Percentiles rank a stretch among this genome's conserved stretches.
phyloP scores from a whole-genome alignment of 2,329 filamentous ascomycete species.

The Macrophomina tecta region DNA sequence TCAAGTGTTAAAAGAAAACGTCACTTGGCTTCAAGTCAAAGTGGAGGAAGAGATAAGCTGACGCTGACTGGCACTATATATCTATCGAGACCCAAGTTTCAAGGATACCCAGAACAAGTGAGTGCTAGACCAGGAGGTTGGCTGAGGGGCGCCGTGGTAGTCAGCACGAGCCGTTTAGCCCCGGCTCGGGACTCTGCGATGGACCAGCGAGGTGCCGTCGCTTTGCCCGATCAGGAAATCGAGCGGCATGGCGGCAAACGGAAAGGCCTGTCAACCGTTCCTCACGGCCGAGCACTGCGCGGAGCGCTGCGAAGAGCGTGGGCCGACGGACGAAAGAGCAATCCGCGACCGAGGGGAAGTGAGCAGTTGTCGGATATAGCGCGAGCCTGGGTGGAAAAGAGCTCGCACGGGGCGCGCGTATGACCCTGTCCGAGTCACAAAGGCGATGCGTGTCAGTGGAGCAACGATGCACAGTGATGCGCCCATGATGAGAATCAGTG shows the following conservation, averaged over 20 bases:
- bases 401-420: not conserved
- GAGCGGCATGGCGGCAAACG: not conserved
- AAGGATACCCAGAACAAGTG: not conserved
- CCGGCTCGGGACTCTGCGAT: not conserved
- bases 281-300: not conserved
- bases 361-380: not conserved
- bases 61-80: not conserved
- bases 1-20: no score
- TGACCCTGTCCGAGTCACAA: not conserved
- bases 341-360: no score
- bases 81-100: not conserved
- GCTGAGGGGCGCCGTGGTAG: not conserved
- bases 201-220: not conserved
- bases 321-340: not conserved
- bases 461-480: not conserved
- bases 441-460: not conserved
- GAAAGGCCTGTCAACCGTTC: not conserved
- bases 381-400: not conserved
- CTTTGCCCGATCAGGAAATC: not conserved
- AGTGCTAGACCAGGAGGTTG: not conserved
- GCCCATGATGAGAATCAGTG: no score
- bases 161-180: not conserved
- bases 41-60: not conserved
- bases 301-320: not conserved
- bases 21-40: no score